Evolutionary conservation across 495 filamentous ascomycete genomes (phyloP).

Genomic region (Penicillium canescens): DNA sequence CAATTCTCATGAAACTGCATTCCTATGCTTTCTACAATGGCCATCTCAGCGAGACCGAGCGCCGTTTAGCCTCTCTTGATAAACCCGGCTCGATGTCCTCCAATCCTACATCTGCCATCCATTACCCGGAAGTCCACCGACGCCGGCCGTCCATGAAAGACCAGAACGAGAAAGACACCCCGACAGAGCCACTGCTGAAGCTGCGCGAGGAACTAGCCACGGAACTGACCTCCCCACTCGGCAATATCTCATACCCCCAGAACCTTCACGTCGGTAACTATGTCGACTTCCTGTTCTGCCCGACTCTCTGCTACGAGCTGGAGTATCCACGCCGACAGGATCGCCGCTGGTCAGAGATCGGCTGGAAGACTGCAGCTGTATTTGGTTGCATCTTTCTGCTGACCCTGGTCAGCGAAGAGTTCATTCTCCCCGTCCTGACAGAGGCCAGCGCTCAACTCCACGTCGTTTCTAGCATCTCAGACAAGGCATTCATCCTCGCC

Average conservation of each 20-base stretch:
- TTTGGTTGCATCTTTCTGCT: slow-evolving; percentile 97
- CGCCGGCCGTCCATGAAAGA: slow-evolving; percentile 34
- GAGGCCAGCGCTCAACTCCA: slow-evolving; percentile 73
- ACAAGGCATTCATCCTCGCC: slow-evolving; percentile 75
- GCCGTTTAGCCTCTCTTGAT: slow-evolving; percentile 77
- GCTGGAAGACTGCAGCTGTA: slow-evolving; percentile 82
- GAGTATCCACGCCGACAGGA: slow-evolving; percentile 83
- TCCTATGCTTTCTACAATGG: slow-evolving; percentile 98
- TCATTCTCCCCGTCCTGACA: slow-evolving; percentile 84
- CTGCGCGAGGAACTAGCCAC: slow-evolving; percentile 86
- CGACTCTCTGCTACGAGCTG: slow-evolving; percentile 95
- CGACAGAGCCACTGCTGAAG: slow-evolving; percentile 55
- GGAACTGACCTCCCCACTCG: slow-evolving; percentile 86
- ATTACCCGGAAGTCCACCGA: slow-evolving; percentile 67
- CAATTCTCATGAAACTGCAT: slow-evolving; percentile 97
- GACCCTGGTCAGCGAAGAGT: slow-evolving; percentile 89
- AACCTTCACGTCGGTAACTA: slow-evolving; percentile 86
- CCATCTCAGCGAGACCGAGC: slow-evolving; percentile 84
- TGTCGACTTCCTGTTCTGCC: slow-evolving; percentile 84
- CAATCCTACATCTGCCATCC: slow-evolving; percentile 58
- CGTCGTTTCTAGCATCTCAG: slow-evolving; percentile 52
- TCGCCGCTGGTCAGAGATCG: slow-evolving; percentile 78
- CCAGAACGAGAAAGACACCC: slow-evolving; percentile 33
- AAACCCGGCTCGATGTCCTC: slow-evolving; percentile 68
- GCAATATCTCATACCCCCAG: slow-evolving; percentile 83